phyloP scores from a whole-genome alignment of 345 rosid species.

The Conringia planisiliqua region DNA sequence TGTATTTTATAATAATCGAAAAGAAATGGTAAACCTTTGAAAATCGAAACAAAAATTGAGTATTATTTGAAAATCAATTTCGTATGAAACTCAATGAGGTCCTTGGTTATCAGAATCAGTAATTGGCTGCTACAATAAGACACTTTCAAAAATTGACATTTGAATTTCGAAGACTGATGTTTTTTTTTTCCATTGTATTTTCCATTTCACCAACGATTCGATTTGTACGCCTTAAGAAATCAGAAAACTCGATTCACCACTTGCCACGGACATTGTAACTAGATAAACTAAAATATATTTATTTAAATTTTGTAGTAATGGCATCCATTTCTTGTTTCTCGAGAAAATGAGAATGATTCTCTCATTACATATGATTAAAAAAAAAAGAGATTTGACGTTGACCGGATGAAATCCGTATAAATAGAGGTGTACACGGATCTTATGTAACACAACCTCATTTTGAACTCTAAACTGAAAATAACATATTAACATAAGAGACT shows the following conservation, averaged over 20 bases:
- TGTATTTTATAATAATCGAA: not conserved
- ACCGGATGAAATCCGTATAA: not conserved
- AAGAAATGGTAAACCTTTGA: not conserved
- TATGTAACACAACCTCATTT: not conserved
- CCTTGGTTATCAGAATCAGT: not conserved
- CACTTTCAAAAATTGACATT: not conserved
- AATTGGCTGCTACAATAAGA: not conserved
- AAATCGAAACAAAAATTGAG: not conserved
- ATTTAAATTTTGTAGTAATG: not conserved
- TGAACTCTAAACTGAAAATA: not conserved
- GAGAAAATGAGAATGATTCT: not conserved
- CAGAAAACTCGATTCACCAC: not conserved
- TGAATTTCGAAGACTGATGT: not conserved
- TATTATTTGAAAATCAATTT: not conserved
- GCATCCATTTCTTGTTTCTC: not conserved
- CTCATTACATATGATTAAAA: not conserved
- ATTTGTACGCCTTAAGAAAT: not conserved
- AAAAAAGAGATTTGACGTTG: not conserved
- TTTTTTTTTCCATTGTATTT: not conserved
- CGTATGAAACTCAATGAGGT: slow-evolving; percentile 6
- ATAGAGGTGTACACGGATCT: not conserved
- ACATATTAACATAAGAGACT: not conserved
- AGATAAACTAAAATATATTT: not conserved
- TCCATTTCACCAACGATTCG: not conserved
- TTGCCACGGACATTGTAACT: not conserved